Conservation (phyloP, 2,329 filamentous ascomycete species). For the Truncatella angustata region DNA sequence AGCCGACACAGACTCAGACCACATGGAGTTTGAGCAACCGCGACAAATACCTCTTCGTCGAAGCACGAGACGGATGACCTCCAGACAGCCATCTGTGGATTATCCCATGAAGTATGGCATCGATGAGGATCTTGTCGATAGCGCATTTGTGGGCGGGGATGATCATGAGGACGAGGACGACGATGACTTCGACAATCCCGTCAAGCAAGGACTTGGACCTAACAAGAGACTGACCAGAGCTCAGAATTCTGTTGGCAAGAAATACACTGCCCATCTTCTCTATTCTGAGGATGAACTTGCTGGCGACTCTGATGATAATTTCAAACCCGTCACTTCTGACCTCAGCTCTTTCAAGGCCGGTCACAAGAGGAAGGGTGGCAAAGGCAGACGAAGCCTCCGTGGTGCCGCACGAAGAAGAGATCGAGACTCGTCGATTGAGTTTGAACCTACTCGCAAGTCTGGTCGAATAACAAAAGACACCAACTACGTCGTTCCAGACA, state of each 20-base stretch:
- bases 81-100: constrained; percentile 7
- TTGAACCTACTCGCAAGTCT: constrained; percentile 50
- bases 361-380: constrained; percentile 17
- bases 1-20: not conserved
- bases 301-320: constrained; percentile 16
- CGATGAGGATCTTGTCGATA: not conserved
- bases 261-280: constrained; percentile 10
- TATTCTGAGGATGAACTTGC: constrained; percentile 31
- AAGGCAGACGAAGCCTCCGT: constrained; percentile 15
- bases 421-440: constrained; percentile 48
- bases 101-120: not conserved
- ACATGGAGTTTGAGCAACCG: not conserved
- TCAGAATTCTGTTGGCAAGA: not conserved
- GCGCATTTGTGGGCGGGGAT: not conserved
- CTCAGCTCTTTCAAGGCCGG: constrained; percentile 17
- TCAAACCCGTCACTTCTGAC: constrained; percentile 26
- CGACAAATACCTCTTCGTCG: constrained; percentile 7
- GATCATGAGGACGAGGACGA: constrained; percentile 8
- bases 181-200: not conserved
- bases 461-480: constrained; percentile 42
- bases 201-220: not conserved
- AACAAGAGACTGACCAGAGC: constrained; percentile 5
- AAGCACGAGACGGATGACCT: constrained; percentile 9
- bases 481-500: constrained; percentile 50
- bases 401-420: constrained; percentile 14